phyloP scores from a whole-genome alignment of 192 early-diverging fungal species.

The Neocallimastix lanati region DNA sequence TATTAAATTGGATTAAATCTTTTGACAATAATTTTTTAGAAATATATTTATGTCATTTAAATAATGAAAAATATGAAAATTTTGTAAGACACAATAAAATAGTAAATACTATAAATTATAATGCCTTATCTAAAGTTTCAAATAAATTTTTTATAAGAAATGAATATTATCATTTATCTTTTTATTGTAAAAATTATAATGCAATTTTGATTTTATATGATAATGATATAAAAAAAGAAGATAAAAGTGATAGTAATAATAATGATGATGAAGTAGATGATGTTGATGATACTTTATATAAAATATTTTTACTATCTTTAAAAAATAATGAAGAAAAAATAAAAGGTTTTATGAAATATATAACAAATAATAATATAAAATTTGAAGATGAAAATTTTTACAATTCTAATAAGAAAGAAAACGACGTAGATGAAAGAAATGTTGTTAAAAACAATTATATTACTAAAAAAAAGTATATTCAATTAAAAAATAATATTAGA shows the following conservation, averaged over 20 bases:
- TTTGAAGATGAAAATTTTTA: neutral
- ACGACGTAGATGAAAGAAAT: neutral
- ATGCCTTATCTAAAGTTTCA: too few species aligned
- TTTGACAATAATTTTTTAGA: neutral
- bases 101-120: too few species aligned
- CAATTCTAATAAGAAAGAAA: neutral
- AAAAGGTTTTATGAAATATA: neutral
- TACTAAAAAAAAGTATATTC: neutral
- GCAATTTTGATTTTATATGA: neutral
- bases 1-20: neutral
- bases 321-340: neutral
- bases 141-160: neutral
- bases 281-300: neutral
- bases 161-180: neutral
- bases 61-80: neutral
- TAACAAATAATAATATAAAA: neutral
- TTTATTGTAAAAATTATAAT: neutral
- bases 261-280: neutral
- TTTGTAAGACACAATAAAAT: neutral
- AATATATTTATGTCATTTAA: neutral
- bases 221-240: neutral
- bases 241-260: neutral
- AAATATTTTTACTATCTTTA: neutral
- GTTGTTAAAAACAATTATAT: neutral
- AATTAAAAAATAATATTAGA: neutral